Evolutionary conservation across 768 basidiomycete genomes (phyloP).

Genomic region (Pisolithus orientalis): DNA sequence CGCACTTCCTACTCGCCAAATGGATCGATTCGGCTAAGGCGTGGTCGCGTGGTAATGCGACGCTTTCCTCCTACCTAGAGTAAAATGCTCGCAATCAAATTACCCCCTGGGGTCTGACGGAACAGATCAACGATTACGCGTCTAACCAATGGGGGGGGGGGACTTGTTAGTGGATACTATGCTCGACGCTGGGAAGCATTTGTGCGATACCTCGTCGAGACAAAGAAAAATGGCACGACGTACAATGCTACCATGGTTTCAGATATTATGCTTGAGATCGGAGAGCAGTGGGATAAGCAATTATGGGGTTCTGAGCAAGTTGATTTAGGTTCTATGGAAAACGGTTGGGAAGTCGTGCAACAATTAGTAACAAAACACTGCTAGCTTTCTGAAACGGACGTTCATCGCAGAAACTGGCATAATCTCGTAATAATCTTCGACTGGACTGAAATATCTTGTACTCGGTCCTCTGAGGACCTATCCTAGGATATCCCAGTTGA

Average conservation of each 20-base stretch:
- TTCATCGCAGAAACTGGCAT: too few relatives aligned
- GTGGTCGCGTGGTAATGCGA: slow-evolving; percentile 24
- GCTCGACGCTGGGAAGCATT: slow-evolving; percentile 30
- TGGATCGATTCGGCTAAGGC: slow-evolving; percentile 31
- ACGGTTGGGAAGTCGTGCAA: slow-evolving; percentile 17
- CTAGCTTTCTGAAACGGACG: neutral
- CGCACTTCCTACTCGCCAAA: slow-evolving; percentile 27
- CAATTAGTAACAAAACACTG: slow-evolving; percentile 9
- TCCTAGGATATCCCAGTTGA: too few relatives aligned
- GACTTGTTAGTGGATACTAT: slow-evolving; percentile 34
- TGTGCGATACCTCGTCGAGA: slow-evolving; percentile 24
- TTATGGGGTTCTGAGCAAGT: slow-evolving; percentile 11
- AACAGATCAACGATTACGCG: slow-evolving; percentile 38
- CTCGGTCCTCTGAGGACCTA: too few relatives aligned
- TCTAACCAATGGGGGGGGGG: slow-evolving; percentile 40
- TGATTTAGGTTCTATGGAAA: slow-evolving; percentile 11
- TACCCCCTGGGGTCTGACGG: slow-evolving; percentile 37
- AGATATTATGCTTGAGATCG: slow-evolving; percentile 27
- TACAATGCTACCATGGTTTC: slow-evolving; percentile 24
- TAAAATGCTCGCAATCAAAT: slow-evolving; percentile 37
- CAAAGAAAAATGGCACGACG: slow-evolving; percentile 21
- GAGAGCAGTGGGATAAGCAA: slow-evolving; percentile 24
- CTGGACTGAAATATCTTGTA: too few relatives aligned
- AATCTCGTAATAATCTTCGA: too few relatives aligned
- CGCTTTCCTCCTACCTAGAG: slow-evolving; percentile 31